Percentiles rank a stretch among this genome's conserved stretches.
Conservation (phyloP, 148 eudicot species). For the Vaccinium myrtillus region DNA sequence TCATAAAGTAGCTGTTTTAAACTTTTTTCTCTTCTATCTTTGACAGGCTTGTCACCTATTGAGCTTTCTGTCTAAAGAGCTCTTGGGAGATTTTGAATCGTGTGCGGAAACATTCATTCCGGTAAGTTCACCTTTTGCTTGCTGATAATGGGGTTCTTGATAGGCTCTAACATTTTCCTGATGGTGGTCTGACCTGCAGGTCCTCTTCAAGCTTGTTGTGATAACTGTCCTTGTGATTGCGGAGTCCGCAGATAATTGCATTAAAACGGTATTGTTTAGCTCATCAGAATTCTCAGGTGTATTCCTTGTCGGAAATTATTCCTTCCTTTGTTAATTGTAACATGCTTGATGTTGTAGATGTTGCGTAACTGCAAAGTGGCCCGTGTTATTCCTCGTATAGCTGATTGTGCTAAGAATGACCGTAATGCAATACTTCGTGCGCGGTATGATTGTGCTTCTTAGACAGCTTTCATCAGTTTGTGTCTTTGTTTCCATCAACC, state of each 20-base stretch:
- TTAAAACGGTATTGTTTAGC: conserved; percentile 72
- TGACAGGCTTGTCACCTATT: conserved; percentile 87
- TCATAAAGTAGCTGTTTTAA: background rate
- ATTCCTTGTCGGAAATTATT: background rate
- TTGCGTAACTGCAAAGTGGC: conserved; percentile 97
- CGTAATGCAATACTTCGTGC: conserved; percentile 87
- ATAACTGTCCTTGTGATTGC: conserved; percentile 98
- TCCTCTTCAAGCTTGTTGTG: conserved; percentile 97
- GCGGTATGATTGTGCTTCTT: conserved; percentile 44
- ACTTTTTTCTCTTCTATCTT: background rate
- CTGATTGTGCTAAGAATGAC: conserved; percentile 91
- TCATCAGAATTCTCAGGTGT: too few relatives aligned
- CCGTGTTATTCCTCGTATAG: conserved; percentile 85
- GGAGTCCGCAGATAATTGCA: conserved; percentile 99
- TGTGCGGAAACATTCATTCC: conserved; percentile 96
- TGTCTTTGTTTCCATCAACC: background rate
- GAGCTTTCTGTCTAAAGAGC: conserved; percentile 88
- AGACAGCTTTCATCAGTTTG: background rate
- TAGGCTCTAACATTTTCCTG: conserved; percentile 29
- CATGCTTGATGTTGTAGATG: conserved; percentile 53
- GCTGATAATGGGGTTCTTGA: conserved; percentile 12
- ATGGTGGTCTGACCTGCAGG: conserved; percentile 46
- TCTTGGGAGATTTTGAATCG: conserved; percentile 94
- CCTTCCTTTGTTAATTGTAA: conserved; percentile 5
- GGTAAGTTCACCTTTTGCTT: conserved; percentile 35